Base-by-base conservation (phyloP, 805 yeast species). In the Metschnikowia reukaufii region DNA sequence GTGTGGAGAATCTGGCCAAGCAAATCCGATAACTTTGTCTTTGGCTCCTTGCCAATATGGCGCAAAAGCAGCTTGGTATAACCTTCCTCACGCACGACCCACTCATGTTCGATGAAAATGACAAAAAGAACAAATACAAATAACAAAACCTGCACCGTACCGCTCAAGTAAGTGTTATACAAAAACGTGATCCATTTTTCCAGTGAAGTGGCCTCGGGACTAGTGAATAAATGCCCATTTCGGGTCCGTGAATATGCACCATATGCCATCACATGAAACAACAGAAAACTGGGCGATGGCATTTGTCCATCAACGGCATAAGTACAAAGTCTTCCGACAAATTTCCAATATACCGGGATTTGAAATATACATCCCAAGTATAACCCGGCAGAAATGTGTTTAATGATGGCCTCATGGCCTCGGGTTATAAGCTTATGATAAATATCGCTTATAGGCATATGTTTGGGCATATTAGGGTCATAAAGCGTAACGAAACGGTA, bases 31-130 rank as follows among this genome's bases (percentile, higher is more conserved):
- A 72, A 63, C 47, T 66, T 70, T 12, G 74, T 65, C 41, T 72
- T 63, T 34, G 77, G 76, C 50, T 75, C 81, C 39, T 68, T 74
- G 2, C 94, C 94, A 38, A 86, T 78, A 48, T 76, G 78, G 51
- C 73, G 79, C 44, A 74, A 61, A 15, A 86, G 67, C 60, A 84
- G 72, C 58, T 79, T 81, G 23, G 70, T 63, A 61, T 83, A 84
- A 0, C 88, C 89, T 39, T 82, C 81, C 61, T 86, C 95, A 45
- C 82, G 69, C 1, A 80, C 78, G 13, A 86, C 84, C 81, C 86
- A 82, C 55, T 85, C 90, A 59, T 84, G 86, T 50, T 78, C 82
- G 18, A 82, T 68, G 58, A 79, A 78, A 6, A 81, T 47, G 4
- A 80, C 75, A 15, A 78, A 51, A 47, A 71, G 74, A 20, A 76